These are phyloP conservation scores for Ganoderma leucocontextum DNA, from an alignment of 1,284 basidiomycete species.

Conservation along the genomic window DNA sequence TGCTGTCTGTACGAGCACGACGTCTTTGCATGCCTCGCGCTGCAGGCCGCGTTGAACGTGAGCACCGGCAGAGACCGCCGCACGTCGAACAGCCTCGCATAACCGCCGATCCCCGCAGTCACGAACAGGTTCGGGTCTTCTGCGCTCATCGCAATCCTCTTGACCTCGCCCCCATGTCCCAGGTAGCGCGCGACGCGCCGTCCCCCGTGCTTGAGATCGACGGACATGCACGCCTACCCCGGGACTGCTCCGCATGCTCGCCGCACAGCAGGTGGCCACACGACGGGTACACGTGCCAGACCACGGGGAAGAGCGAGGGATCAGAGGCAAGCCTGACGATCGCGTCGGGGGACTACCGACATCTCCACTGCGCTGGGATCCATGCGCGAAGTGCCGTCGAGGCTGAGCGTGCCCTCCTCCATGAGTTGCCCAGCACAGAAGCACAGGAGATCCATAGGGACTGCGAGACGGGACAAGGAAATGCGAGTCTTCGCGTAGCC, in stretches of 20 bases:
- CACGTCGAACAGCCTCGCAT: constrained; percentile 49
- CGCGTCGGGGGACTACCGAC: no score
- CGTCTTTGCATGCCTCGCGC: constrained; percentile 28
- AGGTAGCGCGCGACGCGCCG: constrained; percentile 44
- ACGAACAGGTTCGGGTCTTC: constrained; percentile 48
- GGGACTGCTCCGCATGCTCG: constrained; percentile 25
- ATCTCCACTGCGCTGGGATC: no score
- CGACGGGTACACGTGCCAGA: constrained; percentile 43
- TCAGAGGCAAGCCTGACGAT: constrained; percentile 38
- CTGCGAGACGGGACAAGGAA: no score
- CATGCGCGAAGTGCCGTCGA: no score
- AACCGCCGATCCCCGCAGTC: constrained; percentile 48
- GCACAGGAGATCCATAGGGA: no score
- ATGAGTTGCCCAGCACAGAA: no score
- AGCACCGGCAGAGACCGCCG: constrained; percentile 40
- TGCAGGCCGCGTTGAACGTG: constrained; percentile 37
- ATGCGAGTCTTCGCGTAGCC: no score
- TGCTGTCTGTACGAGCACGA: constrained; percentile 39
- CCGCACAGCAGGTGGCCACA: constrained; percentile 41
- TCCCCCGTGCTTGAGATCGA: constrained; percentile 46
- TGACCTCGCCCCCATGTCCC: constrained; percentile 47
- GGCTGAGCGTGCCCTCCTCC: no score
- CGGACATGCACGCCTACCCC: constrained; percentile 37
- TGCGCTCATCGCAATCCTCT: constrained; percentile 43
- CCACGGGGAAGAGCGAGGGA: constrained; percentile 30